Conservation (phyloP, 768 basidiomycete genomes). For the Neoboletus brunneissimus region DNA sequence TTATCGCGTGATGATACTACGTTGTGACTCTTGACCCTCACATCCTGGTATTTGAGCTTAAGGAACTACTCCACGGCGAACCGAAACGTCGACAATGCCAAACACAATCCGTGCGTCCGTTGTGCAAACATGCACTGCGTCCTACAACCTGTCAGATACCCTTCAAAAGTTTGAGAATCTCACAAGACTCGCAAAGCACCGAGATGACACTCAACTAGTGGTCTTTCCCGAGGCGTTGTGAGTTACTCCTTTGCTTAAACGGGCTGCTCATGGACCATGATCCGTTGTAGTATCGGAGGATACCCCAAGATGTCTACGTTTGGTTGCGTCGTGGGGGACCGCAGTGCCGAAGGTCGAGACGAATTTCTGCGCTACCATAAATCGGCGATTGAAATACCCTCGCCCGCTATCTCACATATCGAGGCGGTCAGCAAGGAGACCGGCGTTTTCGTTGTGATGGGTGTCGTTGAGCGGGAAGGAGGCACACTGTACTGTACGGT, state of each 20-base stretch:
- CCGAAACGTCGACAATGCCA: slow-evolving; percentile 13
- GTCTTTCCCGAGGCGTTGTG: slow-evolving; percentile 62
- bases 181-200: slow-evolving; percentile 43
- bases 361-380: slow-evolving; percentile 55
- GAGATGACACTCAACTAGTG: slow-evolving; percentile 46
- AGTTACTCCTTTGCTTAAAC: slow-evolving; percentile 14
- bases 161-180: slow-evolving; percentile 48
- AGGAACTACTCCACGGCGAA: neutral
- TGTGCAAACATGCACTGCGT: slow-evolving; percentile 48
- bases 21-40: neutral
- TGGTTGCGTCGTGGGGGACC: slow-evolving; percentile 45
- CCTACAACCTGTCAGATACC: slow-evolving; percentile 45
- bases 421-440: slow-evolving; percentile 48
- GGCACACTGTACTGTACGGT: slow-evolving; percentile 63
- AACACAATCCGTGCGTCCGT: slow-evolving; percentile 49
- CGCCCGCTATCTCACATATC: slow-evolving; percentile 44
- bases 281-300: slow-evolving; percentile 45
- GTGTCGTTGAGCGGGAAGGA: slow-evolving; percentile 55
- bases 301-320: slow-evolving; percentile 56
- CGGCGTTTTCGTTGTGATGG: slow-evolving; percentile 55
- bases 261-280: neutral
- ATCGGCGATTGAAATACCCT: slow-evolving; percentile 57
- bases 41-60: neutral
- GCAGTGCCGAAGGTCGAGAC: slow-evolving; percentile 50
- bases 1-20: neutral